These are phyloP conservation scores for Yamadazyma sp. DNA, from an alignment of 805 yeast species.

Conservation along the genomic window DNA sequence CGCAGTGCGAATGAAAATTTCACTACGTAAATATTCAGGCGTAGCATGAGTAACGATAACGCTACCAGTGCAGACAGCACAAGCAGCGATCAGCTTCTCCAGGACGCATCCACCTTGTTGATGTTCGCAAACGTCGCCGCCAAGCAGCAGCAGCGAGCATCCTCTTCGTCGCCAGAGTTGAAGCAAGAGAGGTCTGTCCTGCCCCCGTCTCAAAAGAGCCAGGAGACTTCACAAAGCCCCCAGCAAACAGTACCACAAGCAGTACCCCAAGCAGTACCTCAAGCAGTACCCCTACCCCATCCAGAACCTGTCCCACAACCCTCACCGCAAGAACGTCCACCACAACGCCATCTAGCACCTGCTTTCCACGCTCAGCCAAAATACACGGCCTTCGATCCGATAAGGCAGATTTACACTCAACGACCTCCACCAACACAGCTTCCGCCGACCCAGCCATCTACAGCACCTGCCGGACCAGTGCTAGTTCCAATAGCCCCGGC, in stretches of 20 bases:
- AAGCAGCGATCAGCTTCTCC: constrained; percentile 50
- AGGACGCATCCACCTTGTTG: constrained; percentile 61
- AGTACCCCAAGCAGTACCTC: no score
- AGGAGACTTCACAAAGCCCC: no score
- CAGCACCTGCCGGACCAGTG: not conserved
- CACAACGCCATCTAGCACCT: not conserved
- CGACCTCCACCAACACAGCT: not conserved
- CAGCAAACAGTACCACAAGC: no score
- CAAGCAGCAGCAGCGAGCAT: constrained; percentile 25
- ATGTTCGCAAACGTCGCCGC: constrained; percentile 60
- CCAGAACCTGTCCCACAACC: not conserved
- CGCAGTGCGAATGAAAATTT: no score
- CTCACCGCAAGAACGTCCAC: not conserved
- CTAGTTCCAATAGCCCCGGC: not conserved
- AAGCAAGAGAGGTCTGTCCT: no score
- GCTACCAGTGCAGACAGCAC: no score
- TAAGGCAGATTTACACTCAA: not conserved
- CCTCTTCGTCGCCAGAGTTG: constrained; percentile 10
- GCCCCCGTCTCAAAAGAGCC: no score
- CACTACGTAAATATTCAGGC: not conserved
- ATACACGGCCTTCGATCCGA: not conserved
- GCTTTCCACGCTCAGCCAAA: not conserved
- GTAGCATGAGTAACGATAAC: constrained; percentile 9
- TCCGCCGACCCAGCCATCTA: not conserved
- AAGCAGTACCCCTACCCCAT: not conserved